Percentiles rank a stretch among this genome's conserved stretches.
Evolutionary conservation across 331 rosid species (phyloP).

Genomic region (Rosa hybrid): DNA sequence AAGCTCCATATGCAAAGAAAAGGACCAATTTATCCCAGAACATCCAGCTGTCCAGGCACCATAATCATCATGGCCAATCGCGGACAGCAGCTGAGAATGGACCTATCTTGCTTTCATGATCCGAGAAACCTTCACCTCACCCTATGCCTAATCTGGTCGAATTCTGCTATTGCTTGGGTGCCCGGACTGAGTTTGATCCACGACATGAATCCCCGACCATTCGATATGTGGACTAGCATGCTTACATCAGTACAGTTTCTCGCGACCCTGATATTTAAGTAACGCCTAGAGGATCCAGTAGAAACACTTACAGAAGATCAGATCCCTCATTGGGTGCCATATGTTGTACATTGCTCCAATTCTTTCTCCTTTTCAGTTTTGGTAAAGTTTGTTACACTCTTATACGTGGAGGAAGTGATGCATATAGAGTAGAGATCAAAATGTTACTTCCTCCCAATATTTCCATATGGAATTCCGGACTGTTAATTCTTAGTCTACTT

Average conservation of each 20-base stretch:
- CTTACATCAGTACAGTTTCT: not conserved
- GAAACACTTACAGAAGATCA: slow-evolving; percentile 11
- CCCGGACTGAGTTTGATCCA: not conserved
- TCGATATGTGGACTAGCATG: not conserved
- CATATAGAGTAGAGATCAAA: slow-evolving; percentile 40
- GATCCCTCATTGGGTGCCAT: slow-evolving; percentile 31
- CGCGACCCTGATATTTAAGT: not conserved
- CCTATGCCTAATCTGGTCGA: slow-evolving; percentile 20
- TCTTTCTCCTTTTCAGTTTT: slow-evolving; percentile 16
- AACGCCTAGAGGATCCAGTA: not conserved
- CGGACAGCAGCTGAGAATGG: slow-evolving; percentile 82
- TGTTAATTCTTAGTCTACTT: not conserved
- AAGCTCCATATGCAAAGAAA: slow-evolving; percentile 89
- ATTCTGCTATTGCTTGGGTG: slow-evolving; percentile 14
- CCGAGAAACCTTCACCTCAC: slow-evolving; percentile 11
- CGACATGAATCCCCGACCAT: not conserved
- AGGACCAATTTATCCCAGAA: slow-evolving; percentile 86
- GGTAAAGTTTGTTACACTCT: slow-evolving; percentile 33
- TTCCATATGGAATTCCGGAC: not conserved
- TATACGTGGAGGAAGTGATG: slow-evolving; percentile 27
- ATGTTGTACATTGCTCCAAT: slow-evolving; percentile 48
- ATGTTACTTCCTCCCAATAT: slow-evolving; percentile 11
- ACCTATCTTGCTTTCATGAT: slow-evolving; percentile 72
- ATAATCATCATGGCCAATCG: slow-evolving; percentile 58
- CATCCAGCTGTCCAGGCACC: slow-evolving; percentile 81